Evolutionary conservation across 1,139 yeast species (phyloP).

Genomic region (Suhomyces maxii): DNA sequence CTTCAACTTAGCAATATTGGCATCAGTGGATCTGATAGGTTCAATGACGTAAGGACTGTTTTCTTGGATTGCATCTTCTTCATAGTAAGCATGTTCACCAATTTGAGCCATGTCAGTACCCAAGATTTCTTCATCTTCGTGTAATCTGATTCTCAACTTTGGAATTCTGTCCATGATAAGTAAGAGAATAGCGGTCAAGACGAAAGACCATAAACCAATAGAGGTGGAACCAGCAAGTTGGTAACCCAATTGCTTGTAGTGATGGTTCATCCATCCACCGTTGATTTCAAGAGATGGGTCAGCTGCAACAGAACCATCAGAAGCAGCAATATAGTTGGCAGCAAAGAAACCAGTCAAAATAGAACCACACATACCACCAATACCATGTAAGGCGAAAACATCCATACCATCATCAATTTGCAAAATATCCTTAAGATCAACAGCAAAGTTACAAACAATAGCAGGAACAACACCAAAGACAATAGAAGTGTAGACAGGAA

Average conservation of each 20-base stretch:
- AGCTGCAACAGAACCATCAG: conserved; percentile 64
- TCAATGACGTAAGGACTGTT: conserved; percentile 61
- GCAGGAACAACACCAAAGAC: conserved; percentile 84
- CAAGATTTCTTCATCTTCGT: conserved; percentile 83
- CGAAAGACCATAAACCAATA: conserved; percentile 78
- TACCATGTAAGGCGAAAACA: conserved; percentile 90
- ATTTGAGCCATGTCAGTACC: conserved; percentile 91
- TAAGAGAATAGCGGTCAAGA: conserved; percentile 70
- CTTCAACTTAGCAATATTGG: conserved; percentile 40
- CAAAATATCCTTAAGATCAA: conserved; percentile 69
- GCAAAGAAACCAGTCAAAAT: conserved; percentile 89
- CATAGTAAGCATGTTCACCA: conserved; percentile 79
- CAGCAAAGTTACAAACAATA: conserved; percentile 78
- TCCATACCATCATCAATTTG: conserved; percentile 94
- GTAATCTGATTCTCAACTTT: conserved; percentile 75
- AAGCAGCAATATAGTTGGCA: conserved; percentile 85
- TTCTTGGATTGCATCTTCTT: conserved; percentile 22
- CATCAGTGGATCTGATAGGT: conserved; percentile 64
- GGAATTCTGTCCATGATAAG: conserved; percentile 79
- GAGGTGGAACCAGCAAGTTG: conserved; percentile 86
- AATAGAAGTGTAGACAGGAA: conserved; percentile 85
- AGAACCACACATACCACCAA: conserved; percentile 88
- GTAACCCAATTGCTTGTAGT: conserved; percentile 86
- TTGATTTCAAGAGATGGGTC: conserved; percentile 47
- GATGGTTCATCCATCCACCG: conserved; percentile 95